These are phyloP conservation scores for Claviceps fusiformis DNA, from an alignment of 2,329 filamentous ascomycete species.

Conservation along the genomic window DNA sequence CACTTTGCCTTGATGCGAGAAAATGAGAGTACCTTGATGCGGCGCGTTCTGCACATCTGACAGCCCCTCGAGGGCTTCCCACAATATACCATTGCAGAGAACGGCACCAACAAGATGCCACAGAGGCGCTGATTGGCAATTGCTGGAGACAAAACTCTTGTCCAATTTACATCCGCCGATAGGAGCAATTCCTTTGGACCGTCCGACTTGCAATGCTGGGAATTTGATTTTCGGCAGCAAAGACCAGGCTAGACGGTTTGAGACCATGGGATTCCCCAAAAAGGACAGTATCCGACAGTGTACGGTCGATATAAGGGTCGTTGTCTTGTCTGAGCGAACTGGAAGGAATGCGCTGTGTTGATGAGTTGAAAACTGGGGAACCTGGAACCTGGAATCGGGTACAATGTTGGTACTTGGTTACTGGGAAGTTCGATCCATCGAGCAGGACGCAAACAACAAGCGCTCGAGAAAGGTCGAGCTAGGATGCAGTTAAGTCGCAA, in stretches of 20 bases:
- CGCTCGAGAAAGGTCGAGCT: not conserved
- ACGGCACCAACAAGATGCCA: not conserved
- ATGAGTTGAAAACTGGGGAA: not conserved
- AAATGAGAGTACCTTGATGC: constrained; percentile 50
- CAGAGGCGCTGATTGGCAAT: not conserved
- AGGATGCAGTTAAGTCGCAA: not conserved
- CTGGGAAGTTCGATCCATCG: too few species aligned
- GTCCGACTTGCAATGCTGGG: not conserved
- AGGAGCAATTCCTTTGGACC: not conserved
- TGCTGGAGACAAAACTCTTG: not conserved
- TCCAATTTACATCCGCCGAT: not conserved
- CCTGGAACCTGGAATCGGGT: not conserved
- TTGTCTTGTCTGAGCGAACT: not conserved
- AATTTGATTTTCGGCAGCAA: not conserved
- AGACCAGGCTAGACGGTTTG: not conserved
- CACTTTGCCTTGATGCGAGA: not conserved
- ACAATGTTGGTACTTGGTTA: too few species aligned
- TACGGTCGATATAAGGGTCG: not conserved
- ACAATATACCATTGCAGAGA: constrained; percentile 45
- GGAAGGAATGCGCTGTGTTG: not conserved
- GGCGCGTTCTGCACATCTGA: constrained; percentile 59
- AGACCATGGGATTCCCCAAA: not conserved
- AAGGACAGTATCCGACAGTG: not conserved
- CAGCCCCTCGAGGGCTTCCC: constrained; percentile 56
- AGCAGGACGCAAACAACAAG: not conserved